Evolutionary conservation across 2,329 filamentous ascomycete species (phyloP), one percentile per base, ranked within the genome.

Genomic region (Ceratocystis harringtonii): DNA sequence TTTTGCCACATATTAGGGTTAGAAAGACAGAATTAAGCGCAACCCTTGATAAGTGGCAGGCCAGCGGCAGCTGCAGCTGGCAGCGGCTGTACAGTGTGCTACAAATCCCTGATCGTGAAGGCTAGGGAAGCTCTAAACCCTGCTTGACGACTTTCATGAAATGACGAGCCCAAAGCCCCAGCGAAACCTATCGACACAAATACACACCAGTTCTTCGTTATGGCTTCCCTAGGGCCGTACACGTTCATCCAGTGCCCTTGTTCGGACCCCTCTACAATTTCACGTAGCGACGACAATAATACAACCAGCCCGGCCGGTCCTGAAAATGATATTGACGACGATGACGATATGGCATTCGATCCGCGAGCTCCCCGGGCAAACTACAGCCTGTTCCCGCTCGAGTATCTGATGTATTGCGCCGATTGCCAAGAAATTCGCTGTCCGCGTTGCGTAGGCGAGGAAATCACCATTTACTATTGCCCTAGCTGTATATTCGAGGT

Each of bases 381-480:
- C 74, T 97, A 90, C 79, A 92, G 90, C 69, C 80, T 99, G 41
- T 96, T 92, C 72, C 92, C 94, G 0, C 85, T 96, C 57, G 92
- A 97, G 72, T 87, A 96, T 73, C 83, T 99, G 30, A 82, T 97
- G 50, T 99, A 95, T 78, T 99, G 94, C 78, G 92, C 96, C 73
- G 94, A 97, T 74, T 99, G 94, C 75, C 90, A 95, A 73, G 88
- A 96, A 75, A 95, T 97, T 68, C 88, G 94, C 70, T 99, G 94
- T 73, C 89, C 90, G 5, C 82, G 91, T 76, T 99, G 94, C 72
- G 89, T 95, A 64, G 84, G 87, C 61, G 94, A 99, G 73, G 94
- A 99, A 76, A 91, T 96, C 65, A 86, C 95, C 61, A 94, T 90
- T 64, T 96, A 91, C 80, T 99, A 90, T 76, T 99, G 94, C 72